A percentile compares a stretch with the other conserved stretches of the same genome.
Conservation (phyloP, 208 protist species). For the Leishmania arabica region DNA sequence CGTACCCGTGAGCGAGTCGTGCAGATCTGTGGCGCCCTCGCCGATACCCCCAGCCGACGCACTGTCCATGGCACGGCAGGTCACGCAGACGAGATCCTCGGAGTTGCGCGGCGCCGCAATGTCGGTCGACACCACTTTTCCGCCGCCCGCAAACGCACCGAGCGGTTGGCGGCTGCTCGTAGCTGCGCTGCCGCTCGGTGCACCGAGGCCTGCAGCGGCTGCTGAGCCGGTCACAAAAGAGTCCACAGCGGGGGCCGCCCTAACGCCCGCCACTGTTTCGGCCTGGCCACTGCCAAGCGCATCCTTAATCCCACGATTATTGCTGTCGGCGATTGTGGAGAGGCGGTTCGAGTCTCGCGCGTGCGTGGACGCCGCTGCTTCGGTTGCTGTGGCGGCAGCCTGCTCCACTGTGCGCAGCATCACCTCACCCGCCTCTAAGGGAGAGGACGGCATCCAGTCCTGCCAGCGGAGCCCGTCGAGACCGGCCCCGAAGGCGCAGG, state of each 20-base stretch:
- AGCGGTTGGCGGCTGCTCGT: conserved; percentile 6
- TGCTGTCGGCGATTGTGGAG: background rate
- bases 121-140: background rate
- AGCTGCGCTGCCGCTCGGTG: background rate
- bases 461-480: conserved; percentile 38
- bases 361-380: background rate
- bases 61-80: background rate
- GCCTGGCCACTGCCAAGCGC: background rate
- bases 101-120: conserved; percentile 25
- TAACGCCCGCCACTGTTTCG: background rate
- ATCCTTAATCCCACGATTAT: background rate
- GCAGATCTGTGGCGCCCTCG: background rate
- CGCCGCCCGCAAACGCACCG: background rate
- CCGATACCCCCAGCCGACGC: background rate
- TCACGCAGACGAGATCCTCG: conserved; percentile 10
- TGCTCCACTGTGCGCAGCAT: conserved; percentile 1
- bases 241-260: background rate
- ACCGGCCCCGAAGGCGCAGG: conserved; percentile 52
- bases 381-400: background rate
- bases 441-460: conserved; percentile 30
- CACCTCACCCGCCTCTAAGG: conserved; percentile 15
- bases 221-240: background rate
- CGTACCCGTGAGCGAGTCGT: background rate
- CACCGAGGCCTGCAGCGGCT: background rate
- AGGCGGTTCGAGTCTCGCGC: background rate